Evolutionary conservation across 345 rosid genomes (phyloP).

Genomic region (Eucalyptus tenuipes): DNA sequence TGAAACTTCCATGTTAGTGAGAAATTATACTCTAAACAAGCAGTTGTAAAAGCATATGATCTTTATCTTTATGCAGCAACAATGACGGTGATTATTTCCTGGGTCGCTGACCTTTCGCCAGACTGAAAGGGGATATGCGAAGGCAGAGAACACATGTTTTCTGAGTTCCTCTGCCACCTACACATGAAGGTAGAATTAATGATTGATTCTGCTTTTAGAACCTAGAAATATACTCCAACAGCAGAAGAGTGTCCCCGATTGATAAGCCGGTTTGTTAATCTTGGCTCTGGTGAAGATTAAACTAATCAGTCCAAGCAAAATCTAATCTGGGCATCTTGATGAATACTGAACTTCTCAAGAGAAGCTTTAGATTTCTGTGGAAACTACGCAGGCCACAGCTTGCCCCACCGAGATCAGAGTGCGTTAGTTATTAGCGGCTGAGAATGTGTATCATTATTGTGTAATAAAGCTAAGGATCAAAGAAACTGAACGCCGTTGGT

Average conservation of each 20-base stretch:
- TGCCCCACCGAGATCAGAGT: rapidly evolving
- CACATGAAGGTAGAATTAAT: neutral
- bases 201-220: neutral
- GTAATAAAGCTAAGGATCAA: neutral
- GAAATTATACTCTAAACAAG: neutral
- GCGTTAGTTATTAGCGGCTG: neutral
- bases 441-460: neutral
- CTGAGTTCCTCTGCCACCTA: neutral
- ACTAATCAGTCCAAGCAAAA: neutral
- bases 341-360: neutral
- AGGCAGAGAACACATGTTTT: neutral
- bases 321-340: neutral
- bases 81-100: neutral
- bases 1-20: neutral
- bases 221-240: neutral
- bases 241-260: neutral
- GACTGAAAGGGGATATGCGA: neutral
- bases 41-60: neutral
- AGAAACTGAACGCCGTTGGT: neutral
- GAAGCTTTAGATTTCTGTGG: neutral
- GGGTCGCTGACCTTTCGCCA: slow-evolving; percentile 16
- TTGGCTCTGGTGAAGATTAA: neutral
- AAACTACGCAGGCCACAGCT: neutral
- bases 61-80: neutral
- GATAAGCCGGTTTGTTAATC: neutral